Evolutionary conservation across 805 yeast genomes (phyloP), one percentile per base, ranked within the genome.

Genomic region (Yueomyces sinensis): DNA sequence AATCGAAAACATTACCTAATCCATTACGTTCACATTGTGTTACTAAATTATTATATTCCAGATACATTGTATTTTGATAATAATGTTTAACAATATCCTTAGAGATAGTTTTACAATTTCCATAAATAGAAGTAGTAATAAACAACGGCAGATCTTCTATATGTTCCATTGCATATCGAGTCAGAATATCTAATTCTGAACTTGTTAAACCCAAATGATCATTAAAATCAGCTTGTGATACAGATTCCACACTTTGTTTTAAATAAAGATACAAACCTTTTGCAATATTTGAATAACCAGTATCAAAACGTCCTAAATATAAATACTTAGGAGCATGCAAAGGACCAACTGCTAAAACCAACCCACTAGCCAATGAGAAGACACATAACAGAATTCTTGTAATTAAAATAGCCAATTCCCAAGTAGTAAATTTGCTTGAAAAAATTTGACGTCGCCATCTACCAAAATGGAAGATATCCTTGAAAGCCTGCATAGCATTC

Each of bases 121-220:
- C 53, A 33, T 47, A 50, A 4, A 54, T 25, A 2, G 52, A 42
- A 3, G 47, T 30, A 1, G 46, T 44, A 15, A 55, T 42, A 34
- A 32, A 54, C 30, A 47, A 47, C 3, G 60, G 60, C 4, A 48
- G 40, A 33, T 45, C 29, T 5, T 37, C 29, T 5, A 52, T 43
- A 31, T 54, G 53, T 3, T 37, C 31, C 3, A 41, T 39, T n/a
- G 54, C 42, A 32, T 55, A 55, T 5, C 44, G 40, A 3, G 58
- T 46, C 5, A 55, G 35, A 7, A 54, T 44, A 13, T 38, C 36
- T 9, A 52, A 34, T 33, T 54, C 60, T 4, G 57, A 42, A 4
- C 58, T 55, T 3, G 59, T 51, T 18, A 55, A 33, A 1, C 55
- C 56, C 3, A 46, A 52, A 9, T 55, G 56, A 31, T 52, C 47